Percentiles rank a stretch among this genome's conserved stretches.
Evolutionary conservation across 257 asterid species (phyloP).

Genomic region (Jacaranda copaia): DNA sequence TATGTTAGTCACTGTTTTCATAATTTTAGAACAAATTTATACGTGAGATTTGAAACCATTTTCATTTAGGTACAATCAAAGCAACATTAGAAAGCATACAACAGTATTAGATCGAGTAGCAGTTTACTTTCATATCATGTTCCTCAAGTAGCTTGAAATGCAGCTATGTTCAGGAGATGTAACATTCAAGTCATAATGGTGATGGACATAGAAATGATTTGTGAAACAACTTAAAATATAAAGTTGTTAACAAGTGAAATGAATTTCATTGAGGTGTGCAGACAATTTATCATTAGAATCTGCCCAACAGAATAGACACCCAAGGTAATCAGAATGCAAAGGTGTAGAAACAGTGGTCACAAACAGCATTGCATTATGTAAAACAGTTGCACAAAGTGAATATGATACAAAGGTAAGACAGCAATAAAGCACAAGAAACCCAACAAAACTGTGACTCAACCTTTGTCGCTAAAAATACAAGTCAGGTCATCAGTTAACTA

Average conservation of each 20-base stretch:
- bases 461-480: slow-evolving; percentile 5
- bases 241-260: background rate
- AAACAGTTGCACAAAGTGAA: background rate
- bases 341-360: background rate
- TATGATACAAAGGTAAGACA: background rate
- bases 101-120: too few relatives aligned
- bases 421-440: background rate
- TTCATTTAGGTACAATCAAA: too few relatives aligned
- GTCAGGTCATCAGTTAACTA: slow-evolving; percentile 14
- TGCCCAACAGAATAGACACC: background rate
- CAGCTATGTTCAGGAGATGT: too few relatives aligned
- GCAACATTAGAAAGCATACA: too few relatives aligned
- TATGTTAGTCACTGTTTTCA: too few relatives aligned
- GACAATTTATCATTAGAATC: background rate
- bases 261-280: background rate
- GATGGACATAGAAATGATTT: background rate
- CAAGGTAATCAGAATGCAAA: background rate
- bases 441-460: slow-evolving; percentile 12
- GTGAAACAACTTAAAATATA: background rate
- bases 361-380: background rate
- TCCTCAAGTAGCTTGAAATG: too few relatives aligned
- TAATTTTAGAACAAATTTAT: too few relatives aligned
- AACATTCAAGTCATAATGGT: background rate
- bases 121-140: too few relatives aligned
- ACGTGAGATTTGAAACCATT: too few relatives aligned